These are phyloP conservation scores for Calonectria ilicicola DNA, from an alignment of 2,329 filamentous ascomycete species.

Conservation along the genomic window DNA sequence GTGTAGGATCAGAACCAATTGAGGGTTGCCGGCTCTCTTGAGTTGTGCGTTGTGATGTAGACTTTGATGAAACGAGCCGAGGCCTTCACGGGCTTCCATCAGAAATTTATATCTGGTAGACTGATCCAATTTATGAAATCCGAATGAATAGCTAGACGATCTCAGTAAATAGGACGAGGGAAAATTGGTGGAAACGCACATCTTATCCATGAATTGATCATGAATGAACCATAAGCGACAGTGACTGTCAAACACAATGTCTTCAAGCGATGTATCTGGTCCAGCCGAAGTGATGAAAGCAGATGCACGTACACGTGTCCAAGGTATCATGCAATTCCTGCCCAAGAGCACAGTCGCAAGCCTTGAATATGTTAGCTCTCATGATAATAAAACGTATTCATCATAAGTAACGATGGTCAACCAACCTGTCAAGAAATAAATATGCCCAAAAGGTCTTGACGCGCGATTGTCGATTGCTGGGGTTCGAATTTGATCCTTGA, in stretches of 20 bases:
- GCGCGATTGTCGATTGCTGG: background rate
- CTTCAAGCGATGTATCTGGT: background rate
- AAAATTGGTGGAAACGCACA: background rate
- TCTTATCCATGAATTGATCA: conserved; percentile 16
- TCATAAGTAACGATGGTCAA: background rate
- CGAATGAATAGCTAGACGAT: background rate
- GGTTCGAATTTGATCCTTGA: background rate
- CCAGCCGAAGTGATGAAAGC: background rate
- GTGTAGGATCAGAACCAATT: background rate
- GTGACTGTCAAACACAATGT: background rate
- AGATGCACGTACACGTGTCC: background rate
- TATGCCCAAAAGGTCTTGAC: background rate
- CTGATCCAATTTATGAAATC: background rate
- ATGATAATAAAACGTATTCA: background rate
- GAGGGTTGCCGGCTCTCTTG: background rate
- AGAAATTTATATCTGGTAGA: background rate
- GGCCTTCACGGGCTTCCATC: background rate
- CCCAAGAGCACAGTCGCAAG: background rate
- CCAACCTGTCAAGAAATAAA: background rate
- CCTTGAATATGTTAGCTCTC: background rate
- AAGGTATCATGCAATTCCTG: conserved; percentile 15
- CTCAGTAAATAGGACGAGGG: background rate
- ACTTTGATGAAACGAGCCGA: background rate
- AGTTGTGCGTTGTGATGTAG: background rate
- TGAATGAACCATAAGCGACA: conserved; percentile 10